Base-by-base conservation (phyloP, 305 asterid genomes). In the Fraxinus baroniana region DNA sequence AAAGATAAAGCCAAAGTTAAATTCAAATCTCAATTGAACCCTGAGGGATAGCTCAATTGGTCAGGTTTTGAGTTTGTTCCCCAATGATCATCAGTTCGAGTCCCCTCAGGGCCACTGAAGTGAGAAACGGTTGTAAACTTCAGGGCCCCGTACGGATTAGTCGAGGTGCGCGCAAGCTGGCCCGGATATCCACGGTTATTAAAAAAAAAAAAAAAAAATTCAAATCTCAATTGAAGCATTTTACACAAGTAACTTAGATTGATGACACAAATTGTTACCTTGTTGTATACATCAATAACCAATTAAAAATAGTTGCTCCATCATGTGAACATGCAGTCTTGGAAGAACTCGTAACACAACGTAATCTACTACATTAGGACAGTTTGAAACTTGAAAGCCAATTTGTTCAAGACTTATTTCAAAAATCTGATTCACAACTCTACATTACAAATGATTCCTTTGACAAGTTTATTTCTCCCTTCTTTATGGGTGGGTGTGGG, bases 401-500 rank as follows among this genome's bases (percentile, higher is more conserved):
- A 78, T 30, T 15, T 74, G 64, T 37, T 84, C 72, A 20, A 44
- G 32, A 24, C 37, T 75, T 79, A 15, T 17, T 66, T 79, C 37
- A 28, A n/a, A 72, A 20, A 18, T n/a, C 32, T 30, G 73, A 80
- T 80, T 17, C 74, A 80, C 26, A 5, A 82, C 52, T 52, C 76
- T 17, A 17, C 76, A 39, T 28, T 44, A 66, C 28, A 15, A 24
- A 44, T 49, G n/a, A 79, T 36, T 66, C 44, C 66, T 66, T 66
- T 49, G 28, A 70, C 83, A 70, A 71, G 49, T n/a, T 12, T 1
- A 13, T 72, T 33, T 9, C 12, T 46, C 41, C 64, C 24, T 68
- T 20, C 13, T 64, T 62, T 62, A 62, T 7, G 32, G 72, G 55
- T 62, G 22, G 37, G 55, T 30, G 41, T 36, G 30, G 66, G 66